Base-by-base conservation (phyloP, 2,329 filamentous ascomycete genomes). In the Penicillium brasilianum region DNA sequence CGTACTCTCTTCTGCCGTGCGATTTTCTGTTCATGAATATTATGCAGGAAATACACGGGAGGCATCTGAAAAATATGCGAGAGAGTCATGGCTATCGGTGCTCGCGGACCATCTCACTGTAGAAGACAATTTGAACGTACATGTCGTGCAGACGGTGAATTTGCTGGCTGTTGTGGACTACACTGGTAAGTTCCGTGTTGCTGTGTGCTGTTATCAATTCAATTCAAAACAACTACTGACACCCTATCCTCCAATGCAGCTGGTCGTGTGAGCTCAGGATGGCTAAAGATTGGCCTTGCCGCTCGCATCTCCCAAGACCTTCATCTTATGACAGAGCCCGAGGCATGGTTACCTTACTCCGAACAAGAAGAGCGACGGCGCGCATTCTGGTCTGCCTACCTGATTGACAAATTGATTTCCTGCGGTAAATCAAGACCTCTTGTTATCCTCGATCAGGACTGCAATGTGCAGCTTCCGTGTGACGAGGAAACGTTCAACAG, bases 271-370 rank as follows among this genome's bases (percentile, higher is more conserved):
- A 67, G 69, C 46, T 67, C 73, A 10, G 76, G 71, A 1, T 80
- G 77, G 78, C 59, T 80, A 7, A 79, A 79, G 28, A 69, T 74
- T 14, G 71, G 70, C 2, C 54, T 73, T 2, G 67, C 72, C 1
- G 69, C 78, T 69, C 95, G 91, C 43, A 95, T 86, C 74, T 93
- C 90, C 7, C 73, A 75, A 51, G 70, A 70, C 48, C 75, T 78
- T 18, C 72, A 71, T 10, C 74, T 74, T 9, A 72, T 71, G 66
- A 61, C 49, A 3, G 71, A 74, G 18, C 65, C 69, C 2, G 48
- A 48, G 8, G 25, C 43, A 9, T 63, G 62, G 37, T 51, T 71
- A 0, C 55, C 70, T 10, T 57, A 58, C 37, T 28, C 62, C 0
- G 67, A 72, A 41, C 71, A 74, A 46, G 73, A 75, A 51, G 72